Evolutionary conservation across 1,139 yeast genomes (phyloP), one percentile per base, ranked within the genome.

Genomic region (Kodamaea sp.): DNA sequence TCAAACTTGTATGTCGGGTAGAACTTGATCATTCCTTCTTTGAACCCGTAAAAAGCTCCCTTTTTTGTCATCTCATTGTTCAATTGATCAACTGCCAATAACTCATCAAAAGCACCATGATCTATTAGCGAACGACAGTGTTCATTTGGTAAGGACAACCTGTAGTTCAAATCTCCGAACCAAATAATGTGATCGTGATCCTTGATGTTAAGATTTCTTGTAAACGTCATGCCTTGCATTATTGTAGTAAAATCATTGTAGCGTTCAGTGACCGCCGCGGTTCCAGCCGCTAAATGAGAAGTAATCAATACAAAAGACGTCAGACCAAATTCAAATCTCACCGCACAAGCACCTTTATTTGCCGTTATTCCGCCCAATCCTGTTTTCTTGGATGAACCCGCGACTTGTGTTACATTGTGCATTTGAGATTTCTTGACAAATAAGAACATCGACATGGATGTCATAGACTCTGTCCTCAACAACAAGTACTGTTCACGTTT

Each of bases 131-230:
- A 55, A 37, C 96, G 67, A 9, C 88, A 95, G 16, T 78, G 77
- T 5, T 85, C 96, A 54, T 86, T 88, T 0, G 86, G 75, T 47
- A 89, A 60, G 19, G 78, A 68, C 22, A 94, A 79, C 48, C 99
- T 70, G 61, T 85, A 94, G 57, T 94, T 94, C 58, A 94, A 84
- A 59, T 94, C 99, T 4, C 99, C 98, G 58, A 90, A 73, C 98
- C 98, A 92, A 7, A 94, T 70, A 4, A 89, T 76, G 24, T 83
- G 78, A 54, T 92, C 97, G 55, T 88, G 96, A 50, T 88, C 95
- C 42, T 74, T 74, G 22, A 90, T 77, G 15, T 75, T 71, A 43
- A 65, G 67, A 40, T 88, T 86, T 33, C 92, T 73, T 1, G 87
- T 78, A 54, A 94, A 90, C 25, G 83, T 70, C 36, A 92, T 66